Evolutionary conservation across 2,329 filamentous ascomycete genomes (phyloP), one percentile per base, ranked within the genome.

Genomic region (Monosporascus ibericus): DNA sequence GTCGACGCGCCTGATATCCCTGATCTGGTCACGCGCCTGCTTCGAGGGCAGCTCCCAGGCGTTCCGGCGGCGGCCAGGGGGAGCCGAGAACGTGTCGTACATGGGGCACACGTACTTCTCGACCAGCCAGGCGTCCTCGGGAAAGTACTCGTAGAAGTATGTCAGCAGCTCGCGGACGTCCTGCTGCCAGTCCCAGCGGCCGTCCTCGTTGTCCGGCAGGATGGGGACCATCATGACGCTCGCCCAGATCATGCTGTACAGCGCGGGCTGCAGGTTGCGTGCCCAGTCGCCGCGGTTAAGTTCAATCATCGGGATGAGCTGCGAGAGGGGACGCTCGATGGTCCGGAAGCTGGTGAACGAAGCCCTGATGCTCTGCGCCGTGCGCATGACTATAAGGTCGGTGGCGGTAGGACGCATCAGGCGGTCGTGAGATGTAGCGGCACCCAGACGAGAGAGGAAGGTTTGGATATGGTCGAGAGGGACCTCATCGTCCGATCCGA

Each of bases 301-400:
- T 37, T 70, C 63, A 38, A 70, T 68, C 52, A 74, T 64, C 4
- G 68, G 64, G 40, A 68, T 70, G 36, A 70, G 62, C 58, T 71
- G 63, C 66, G 58, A 65, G 67, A 61, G 65, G 66, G 64, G 67
- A 62, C 55, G 69, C 68, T 69, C 64, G 65, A 63, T 67, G 36
- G 62, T 66, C 48, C 55, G 64, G 50, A 60, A 73, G 71, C 52
- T 80, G 74, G 62, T 84, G 76, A 44, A 90, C 1, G 88, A 88
- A 46, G 84, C 84, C 61, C 88, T 78, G 58, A 97, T 92, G 69
- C 95, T 96, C 60, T 86, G 84, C 15, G 86, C 85, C 9, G 87
- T 88, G 50, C 91, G 84, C 60, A 88, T 76, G 7, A 91, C 83
- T 58, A 96, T 83, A 51, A 86, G 80, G 3, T 81, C 73, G 1